These are phyloP conservation scores for Serendipita vermifera DNA, from an alignment of 768 basidiomycete species.

Conservation along the genomic window DNA sequence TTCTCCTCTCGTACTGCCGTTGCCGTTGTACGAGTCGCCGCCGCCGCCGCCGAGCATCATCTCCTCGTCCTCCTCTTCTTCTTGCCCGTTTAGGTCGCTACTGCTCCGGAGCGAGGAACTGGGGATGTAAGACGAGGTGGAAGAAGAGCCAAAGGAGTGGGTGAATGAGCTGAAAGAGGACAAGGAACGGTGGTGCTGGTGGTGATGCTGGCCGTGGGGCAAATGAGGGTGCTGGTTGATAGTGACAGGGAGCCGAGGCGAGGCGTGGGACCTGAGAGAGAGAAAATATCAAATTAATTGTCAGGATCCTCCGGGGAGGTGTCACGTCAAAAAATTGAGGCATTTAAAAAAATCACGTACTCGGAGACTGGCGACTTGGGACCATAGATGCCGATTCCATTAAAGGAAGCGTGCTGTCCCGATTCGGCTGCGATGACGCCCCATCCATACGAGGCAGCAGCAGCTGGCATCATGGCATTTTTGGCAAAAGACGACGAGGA, in stretches of 20 bases:
- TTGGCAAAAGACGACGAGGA: too few species aligned
- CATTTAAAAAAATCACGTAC: constrained; percentile 5
- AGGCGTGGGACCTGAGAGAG: too few species aligned
- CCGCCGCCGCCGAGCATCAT: too few species aligned
- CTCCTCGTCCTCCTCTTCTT: constrained; percentile 13
- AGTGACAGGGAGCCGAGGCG: too few species aligned
- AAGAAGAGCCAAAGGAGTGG: constrained; percentile 13
- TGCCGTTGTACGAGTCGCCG: too few species aligned
- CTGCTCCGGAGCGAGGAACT: background rate
- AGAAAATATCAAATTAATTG: too few species aligned
- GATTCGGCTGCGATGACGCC: constrained; percentile 9
- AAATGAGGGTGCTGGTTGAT: constrained; percentile 12
- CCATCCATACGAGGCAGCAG: constrained; percentile 2
- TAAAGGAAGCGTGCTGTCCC: background rate
- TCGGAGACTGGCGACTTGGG: background rate
- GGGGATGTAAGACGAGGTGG: constrained; percentile 13
- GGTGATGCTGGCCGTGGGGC: too few species aligned
- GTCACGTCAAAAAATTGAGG: constrained; percentile 9
- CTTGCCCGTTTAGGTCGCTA: constrained; percentile 8
- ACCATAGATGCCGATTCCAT: constrained; percentile 1
- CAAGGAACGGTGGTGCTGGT: constrained; percentile 11
- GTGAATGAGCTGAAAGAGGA: constrained; percentile 14
- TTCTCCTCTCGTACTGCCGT: too few species aligned
- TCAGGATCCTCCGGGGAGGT: too few species aligned
- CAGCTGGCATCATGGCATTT: too few species aligned